These are phyloP conservation scores for Apiospora arundinis DNA, from an alignment of 2,329 filamentous ascomycete species.

Conservation along the genomic window DNA sequence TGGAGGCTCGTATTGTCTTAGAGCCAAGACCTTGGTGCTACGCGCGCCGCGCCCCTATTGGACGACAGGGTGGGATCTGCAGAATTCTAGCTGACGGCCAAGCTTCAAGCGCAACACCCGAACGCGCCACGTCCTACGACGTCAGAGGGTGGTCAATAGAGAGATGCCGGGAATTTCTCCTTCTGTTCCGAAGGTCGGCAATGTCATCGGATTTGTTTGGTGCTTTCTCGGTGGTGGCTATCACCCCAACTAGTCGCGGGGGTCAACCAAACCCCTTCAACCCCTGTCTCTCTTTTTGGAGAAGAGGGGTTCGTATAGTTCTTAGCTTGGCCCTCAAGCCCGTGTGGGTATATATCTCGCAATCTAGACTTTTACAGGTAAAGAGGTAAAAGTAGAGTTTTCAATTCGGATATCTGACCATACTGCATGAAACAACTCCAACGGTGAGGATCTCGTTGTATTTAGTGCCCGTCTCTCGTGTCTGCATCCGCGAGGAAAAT, in stretches of 20 bases:
- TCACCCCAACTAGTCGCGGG: no score
- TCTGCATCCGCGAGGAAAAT: no score
- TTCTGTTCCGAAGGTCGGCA: neutral
- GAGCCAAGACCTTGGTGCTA: conserved; percentile 10
- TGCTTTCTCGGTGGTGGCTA: neutral
- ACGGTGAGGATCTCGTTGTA: no score
- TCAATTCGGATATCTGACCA: no score
- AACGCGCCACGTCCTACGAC: neutral
- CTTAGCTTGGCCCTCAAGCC: neutral
- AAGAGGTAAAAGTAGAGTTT: no score
- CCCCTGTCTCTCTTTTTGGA: neutral
- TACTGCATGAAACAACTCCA: no score
- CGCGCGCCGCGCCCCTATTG: neutral
- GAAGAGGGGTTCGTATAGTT: neutral
- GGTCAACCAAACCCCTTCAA: neutral
- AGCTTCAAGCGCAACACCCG: conserved; percentile 15
- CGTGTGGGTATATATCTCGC: neutral
- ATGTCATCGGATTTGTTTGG: no score
- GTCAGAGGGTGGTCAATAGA: neutral
- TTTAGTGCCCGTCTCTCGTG: no score
- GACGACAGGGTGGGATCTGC: neutral
- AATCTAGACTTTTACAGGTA: no score
- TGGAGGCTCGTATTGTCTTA: conserved; percentile 14
- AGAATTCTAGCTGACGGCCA: neutral
- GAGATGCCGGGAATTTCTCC: neutral